Percentiles rank a stretch among this genome's conserved stretches.
phyloP scores from a whole-genome alignment of 2,329 filamentous ascomycete genomes.

The Boeremia lycopersici region DNA sequence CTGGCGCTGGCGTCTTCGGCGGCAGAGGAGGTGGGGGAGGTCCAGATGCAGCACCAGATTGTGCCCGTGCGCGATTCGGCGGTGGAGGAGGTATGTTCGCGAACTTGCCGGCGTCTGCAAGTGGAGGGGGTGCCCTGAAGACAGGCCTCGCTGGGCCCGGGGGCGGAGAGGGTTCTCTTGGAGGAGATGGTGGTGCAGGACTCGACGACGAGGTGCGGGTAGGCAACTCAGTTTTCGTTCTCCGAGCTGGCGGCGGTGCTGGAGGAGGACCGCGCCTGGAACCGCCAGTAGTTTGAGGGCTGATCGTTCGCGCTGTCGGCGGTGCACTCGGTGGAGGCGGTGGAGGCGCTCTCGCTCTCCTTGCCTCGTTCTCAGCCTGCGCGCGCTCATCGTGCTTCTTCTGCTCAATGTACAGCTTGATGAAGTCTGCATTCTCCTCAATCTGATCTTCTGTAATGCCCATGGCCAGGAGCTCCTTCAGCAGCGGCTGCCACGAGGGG shows the following conservation, averaged over 20 bases:
- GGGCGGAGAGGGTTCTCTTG: conserved; percentile 74
- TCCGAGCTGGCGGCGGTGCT: conserved; percentile 61
- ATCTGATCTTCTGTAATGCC: conserved; percentile 73
- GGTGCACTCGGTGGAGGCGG: conserved; percentile 62
- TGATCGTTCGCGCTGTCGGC: conserved; percentile 53
- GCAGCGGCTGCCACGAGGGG: conserved; percentile 65
- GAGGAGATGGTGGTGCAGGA: conserved; percentile 65
- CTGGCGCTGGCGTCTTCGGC: conserved; percentile 65
- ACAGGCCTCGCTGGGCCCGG: conserved; percentile 63
- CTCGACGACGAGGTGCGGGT: conserved; percentile 57
- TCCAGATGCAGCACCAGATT: conserved; percentile 57
- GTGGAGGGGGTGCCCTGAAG: conserved; percentile 85
- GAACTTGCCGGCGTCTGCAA: conserved; percentile 89
- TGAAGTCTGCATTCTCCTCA: conserved; percentile 70
- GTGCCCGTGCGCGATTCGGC: conserved; percentile 57
- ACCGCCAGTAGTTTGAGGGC: conserved; percentile 67
- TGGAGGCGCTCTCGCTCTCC: conserved; percentile 63
- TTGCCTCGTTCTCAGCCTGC: conserved; percentile 54
- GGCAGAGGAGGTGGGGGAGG: conserved; percentile 70
- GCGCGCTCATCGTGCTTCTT: conserved; percentile 60
- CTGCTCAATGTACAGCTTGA: conserved; percentile 70
- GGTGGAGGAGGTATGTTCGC: conserved; percentile 60
- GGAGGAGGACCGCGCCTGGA: conserved; percentile 67
- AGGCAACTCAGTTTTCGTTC: conserved; percentile 51
- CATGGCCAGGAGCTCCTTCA: conserved; percentile 67